Percentiles rank a stretch among this genome's conserved stretches.
Evolutionary conservation across 192 early-diverging fungal species (phyloP).

Genomic region (Backusella luteola): DNA sequence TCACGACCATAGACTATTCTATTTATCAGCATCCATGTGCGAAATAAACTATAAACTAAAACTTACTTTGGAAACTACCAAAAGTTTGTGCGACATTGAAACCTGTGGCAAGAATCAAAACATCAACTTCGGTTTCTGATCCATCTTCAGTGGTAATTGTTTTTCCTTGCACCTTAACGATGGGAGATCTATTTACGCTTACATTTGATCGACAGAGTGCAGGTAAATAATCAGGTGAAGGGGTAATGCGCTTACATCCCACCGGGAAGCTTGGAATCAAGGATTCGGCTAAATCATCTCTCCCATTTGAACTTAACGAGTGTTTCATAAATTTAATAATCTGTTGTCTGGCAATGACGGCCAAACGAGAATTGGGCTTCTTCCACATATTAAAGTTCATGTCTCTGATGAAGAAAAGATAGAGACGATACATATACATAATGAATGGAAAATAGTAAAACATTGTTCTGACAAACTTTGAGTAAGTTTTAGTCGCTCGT

Average conservation of each 20-base stretch:
- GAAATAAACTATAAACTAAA: not conserved
- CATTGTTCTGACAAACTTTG: not conserved
- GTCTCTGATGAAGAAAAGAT: not conserved
- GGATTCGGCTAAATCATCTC: constrained; percentile 5
- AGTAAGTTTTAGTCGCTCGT: constrained; percentile 33
- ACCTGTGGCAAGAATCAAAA: constrained; percentile 53
- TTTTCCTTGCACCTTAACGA: constrained; percentile 34
- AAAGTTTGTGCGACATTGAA: constrained; percentile 43
- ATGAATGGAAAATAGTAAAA: constrained; percentile 27
- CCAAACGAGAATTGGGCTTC: not conserved
- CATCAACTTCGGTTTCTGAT: constrained; percentile 40
- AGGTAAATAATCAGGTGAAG: constrained; percentile 34
- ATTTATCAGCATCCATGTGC: not conserved
- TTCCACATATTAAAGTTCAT: constrained; percentile 7
- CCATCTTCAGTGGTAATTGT: constrained; percentile 37
- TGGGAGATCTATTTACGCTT: constrained; percentile 37
- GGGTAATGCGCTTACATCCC: constrained; percentile 34
- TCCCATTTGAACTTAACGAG: not conserved
- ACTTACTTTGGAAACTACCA: constrained; percentile 24
- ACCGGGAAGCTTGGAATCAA: constrained; percentile 22
- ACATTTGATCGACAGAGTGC: constrained; percentile 42
- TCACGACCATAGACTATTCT: constrained; percentile 30
- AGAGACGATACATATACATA: constrained; percentile 22
- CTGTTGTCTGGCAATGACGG: not conserved
- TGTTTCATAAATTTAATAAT: constrained; percentile 2